Percentiles rank a stretch among this genome's conserved stretches.
These are phyloP conservation scores for Pythium apleroticum DNA, from an alignment of 352 stramenopile species.

Conservation along the genomic window DNA sequence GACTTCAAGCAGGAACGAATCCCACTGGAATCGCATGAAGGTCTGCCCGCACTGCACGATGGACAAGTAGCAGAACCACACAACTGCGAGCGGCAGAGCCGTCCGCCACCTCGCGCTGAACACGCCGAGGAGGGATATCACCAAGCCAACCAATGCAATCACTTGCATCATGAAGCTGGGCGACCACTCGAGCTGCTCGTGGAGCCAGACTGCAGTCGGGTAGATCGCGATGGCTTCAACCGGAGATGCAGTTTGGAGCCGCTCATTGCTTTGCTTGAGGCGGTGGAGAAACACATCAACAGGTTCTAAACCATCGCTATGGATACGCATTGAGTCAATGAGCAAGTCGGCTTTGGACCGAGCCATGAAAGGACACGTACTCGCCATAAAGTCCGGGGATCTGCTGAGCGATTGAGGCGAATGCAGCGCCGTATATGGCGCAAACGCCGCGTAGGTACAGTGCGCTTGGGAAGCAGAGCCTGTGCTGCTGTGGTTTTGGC, in stretches of 20 bases:
- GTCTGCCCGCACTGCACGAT: slow-evolving; percentile 74
- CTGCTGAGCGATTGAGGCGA: slow-evolving; percentile 80
- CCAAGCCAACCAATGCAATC: slow-evolving; percentile 39
- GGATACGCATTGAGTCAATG: neutral
- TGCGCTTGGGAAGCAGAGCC: slow-evolving; percentile 36
- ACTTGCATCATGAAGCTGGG: slow-evolving; percentile 53
- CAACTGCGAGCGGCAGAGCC: slow-evolving; percentile 31
- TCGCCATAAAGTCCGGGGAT: slow-evolving; percentile 77
- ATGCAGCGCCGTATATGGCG: slow-evolving; percentile 55
- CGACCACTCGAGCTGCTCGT: slow-evolving; percentile 43
- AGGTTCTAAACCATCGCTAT: slow-evolving; percentile 56
- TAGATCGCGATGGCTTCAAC: slow-evolving; percentile 31
- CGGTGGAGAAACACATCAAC: slow-evolving; percentile 50
- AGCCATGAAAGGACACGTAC: slow-evolving; percentile 36
- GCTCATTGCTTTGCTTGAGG: slow-evolving; percentile 29
- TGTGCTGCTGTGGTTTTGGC: neutral
- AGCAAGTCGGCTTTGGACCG: slow-evolving; percentile 12
- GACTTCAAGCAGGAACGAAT: slow-evolving; percentile 89
- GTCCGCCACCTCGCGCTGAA: slow-evolving; percentile 33
- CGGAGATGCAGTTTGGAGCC: slow-evolving; percentile 15
- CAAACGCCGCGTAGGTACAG: slow-evolving; percentile 48
- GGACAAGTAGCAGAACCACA: slow-evolving; percentile 77
- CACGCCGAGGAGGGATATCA: slow-evolving; percentile 32
- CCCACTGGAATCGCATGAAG: slow-evolving; percentile 94
- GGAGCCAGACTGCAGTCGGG: slow-evolving; percentile 59